phyloP scores from a whole-genome alignment of 768 basidiomycete genomes.

The Gloeopeniophorella convolvens region DNA sequence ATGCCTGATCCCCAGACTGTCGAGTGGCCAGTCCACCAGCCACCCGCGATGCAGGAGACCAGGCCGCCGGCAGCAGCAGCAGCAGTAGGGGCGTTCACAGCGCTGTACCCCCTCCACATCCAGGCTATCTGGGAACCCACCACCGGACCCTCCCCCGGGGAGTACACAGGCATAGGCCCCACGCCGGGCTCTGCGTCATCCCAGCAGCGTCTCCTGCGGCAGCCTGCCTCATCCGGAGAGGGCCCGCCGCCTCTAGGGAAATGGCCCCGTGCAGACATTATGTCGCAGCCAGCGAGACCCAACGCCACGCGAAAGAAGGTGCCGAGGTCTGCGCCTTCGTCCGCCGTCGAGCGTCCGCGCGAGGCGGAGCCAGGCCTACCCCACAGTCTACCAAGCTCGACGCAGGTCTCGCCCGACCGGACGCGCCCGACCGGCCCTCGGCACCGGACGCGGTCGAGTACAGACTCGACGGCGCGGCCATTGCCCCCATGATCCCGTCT shows the following conservation, averaged over 20 bases:
- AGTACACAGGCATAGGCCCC: background rate
- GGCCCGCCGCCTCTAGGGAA: conserved; percentile 15
- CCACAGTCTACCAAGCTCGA: background rate
- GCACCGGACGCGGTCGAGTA: background rate
- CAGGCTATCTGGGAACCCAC: conserved; percentile 2
- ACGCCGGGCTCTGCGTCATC: background rate
- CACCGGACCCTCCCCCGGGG: background rate
- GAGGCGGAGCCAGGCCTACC: background rate
- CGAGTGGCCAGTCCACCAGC: background rate
- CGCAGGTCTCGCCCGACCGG: background rate
- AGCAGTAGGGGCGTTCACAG: background rate
- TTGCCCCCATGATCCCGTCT: background rate
- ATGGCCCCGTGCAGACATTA: conserved; percentile 21
- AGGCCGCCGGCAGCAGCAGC: background rate
- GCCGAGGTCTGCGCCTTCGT: background rate
- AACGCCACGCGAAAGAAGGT: background rate
- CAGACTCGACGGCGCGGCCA: background rate
- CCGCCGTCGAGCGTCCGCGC: background rate
- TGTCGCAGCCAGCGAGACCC: conserved; percentile 8
- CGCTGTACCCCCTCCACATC: conserved; percentile 13
- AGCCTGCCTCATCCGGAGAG: background rate
- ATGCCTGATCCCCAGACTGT: background rate
- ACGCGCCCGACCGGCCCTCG: too few species aligned
- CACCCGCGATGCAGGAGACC: background rate
- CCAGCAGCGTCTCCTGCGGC: background rate